phyloP scores from a whole-genome alignment of 768 basidiomycete genomes.

The Leccinum imitatum region DNA sequence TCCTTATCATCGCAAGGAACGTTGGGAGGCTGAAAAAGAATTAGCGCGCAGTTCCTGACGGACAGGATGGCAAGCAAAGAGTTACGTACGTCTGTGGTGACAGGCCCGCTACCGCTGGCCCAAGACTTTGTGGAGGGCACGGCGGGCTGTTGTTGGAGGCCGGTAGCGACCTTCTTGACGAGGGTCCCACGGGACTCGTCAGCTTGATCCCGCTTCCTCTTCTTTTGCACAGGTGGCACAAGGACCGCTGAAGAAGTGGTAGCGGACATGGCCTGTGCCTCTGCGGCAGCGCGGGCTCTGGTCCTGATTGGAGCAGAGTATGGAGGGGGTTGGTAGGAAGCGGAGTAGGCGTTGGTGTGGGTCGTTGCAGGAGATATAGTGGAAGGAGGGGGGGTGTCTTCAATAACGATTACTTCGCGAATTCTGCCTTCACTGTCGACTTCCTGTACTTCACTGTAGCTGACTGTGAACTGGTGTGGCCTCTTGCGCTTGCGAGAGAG shows the following conservation, averaged over 20 bases:
- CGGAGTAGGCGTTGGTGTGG: constrained; percentile 68
- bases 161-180: constrained; percentile 58
- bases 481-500: constrained; percentile 82
- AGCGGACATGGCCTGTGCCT: constrained; percentile 74
- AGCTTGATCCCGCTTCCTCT: constrained; percentile 75
- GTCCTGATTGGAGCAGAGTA: constrained; percentile 79
- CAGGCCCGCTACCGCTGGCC: constrained; percentile 62
- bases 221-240: constrained; percentile 75
- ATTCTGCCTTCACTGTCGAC: constrained; percentile 75
- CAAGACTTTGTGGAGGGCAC: constrained; percentile 59
- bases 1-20: constrained; percentile 94
- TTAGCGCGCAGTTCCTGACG: constrained; percentile 31
- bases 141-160: constrained; percentile 50
- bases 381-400: constrained; percentile 80
- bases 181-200: constrained; percentile 71
- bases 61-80: constrained; percentile 10
- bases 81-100: constrained; percentile 65
- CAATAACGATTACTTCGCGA: constrained; percentile 88
- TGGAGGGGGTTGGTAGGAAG: constrained; percentile 76
- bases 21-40: constrained; percentile 55
- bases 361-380: constrained; percentile 76
- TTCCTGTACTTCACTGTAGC: constrained; percentile 87
- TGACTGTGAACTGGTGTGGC: constrained; percentile 76
- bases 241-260: constrained; percentile 61
- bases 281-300: constrained; percentile 82